phyloP scores from a whole-genome alignment of 257 asterid species.

The Cordia subcordata region DNA sequence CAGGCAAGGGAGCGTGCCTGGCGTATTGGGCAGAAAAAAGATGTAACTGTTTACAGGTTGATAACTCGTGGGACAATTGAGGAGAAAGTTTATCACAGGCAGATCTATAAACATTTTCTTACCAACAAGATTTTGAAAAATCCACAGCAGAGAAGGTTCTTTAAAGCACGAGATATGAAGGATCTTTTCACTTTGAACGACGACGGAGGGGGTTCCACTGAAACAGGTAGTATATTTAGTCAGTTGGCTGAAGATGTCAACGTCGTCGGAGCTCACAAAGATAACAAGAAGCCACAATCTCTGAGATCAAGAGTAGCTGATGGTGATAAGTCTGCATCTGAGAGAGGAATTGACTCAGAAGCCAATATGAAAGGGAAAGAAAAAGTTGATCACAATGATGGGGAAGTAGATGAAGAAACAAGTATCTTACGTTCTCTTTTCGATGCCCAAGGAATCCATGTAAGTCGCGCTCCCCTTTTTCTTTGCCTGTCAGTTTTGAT shows the following conservation, averaged over 20 bases:
- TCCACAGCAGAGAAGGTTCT: slow-evolving; percentile 96
- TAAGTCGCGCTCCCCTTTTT: slow-evolving; percentile 39
- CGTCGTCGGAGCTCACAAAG: slow-evolving; percentile 48
- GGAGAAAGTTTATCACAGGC: slow-evolving; percentile 98
- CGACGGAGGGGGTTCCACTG: slow-evolving; percentile 73
- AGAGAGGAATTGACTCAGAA: slow-evolving; percentile 25
- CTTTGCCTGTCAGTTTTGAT: not conserved
- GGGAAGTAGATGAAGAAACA: slow-evolving; percentile 62
- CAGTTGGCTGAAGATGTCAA: slow-evolving; percentile 66
- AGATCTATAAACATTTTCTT: slow-evolving; percentile 92
- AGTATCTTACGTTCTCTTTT: slow-evolving; percentile 73
- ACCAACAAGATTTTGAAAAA: slow-evolving; percentile 92
- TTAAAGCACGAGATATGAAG: slow-evolving; percentile 95
- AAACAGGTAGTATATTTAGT: slow-evolving; percentile 80
- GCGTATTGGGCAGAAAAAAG: slow-evolving; percentile 98
- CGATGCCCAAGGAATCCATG: slow-evolving; percentile 88
- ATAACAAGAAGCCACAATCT: slow-evolving; percentile 28
- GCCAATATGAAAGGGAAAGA: slow-evolving; percentile 26
- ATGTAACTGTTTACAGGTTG: slow-evolving; percentile 85
- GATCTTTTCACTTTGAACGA: slow-evolving; percentile 88
- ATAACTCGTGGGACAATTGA: slow-evolving; percentile 97
- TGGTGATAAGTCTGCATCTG: slow-evolving; percentile 27
- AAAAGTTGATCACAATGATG: slow-evolving; percentile 26
- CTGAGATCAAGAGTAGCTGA: slow-evolving; percentile 16
- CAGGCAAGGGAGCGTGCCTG: slow-evolving; percentile 99